phyloP scores from a whole-genome alignment of 768 basidiomycete species.

The Naematelia encephala region DNA sequence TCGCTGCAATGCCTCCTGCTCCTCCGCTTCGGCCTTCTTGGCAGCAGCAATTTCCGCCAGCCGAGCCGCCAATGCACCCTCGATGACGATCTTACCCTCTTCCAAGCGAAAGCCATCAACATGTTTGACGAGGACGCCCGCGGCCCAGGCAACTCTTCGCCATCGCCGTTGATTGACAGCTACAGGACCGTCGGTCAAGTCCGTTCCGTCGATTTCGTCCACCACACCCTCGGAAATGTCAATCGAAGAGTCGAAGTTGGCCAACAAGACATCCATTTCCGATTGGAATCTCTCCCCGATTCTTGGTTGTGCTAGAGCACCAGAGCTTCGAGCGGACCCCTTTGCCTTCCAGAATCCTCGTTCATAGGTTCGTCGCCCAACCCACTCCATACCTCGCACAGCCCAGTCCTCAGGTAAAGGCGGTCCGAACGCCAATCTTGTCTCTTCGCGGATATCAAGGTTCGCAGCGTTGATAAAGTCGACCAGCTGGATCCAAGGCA shows the following conservation, averaged over 20 bases:
- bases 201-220: conserved; percentile 61
- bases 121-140: conserved; percentile 62
- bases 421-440: conserved; percentile 63
- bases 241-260: conserved; percentile 55
- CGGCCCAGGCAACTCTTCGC: conserved; percentile 70
- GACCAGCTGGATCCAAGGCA: conserved; percentile 81
- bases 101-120: conserved; percentile 71
- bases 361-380: conserved; percentile 81
- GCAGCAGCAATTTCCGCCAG: conserved; percentile 64
- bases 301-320: conserved; percentile 43
- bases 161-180: conserved; percentile 61
- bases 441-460: conserved; percentile 41
- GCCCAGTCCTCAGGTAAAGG: conserved; percentile 93
- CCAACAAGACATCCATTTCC: conserved; percentile 77
- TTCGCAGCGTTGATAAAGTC: conserved; percentile 54
- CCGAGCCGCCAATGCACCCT: conserved; percentile 56
- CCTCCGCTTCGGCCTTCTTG: conserved; percentile 63
- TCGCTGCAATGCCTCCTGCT: conserved; percentile 61
- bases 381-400: conserved; percentile 94
- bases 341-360: conserved; percentile 87
- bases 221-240: conserved; percentile 68
- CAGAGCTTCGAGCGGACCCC: conserved; percentile 26
- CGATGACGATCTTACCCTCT: conserved; percentile 56
- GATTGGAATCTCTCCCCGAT: conserved; percentile 40
- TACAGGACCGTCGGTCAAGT: conserved; percentile 49